Conservation (phyloP, 805 yeast species). For the Metschnikowia lochheadii region DNA sequence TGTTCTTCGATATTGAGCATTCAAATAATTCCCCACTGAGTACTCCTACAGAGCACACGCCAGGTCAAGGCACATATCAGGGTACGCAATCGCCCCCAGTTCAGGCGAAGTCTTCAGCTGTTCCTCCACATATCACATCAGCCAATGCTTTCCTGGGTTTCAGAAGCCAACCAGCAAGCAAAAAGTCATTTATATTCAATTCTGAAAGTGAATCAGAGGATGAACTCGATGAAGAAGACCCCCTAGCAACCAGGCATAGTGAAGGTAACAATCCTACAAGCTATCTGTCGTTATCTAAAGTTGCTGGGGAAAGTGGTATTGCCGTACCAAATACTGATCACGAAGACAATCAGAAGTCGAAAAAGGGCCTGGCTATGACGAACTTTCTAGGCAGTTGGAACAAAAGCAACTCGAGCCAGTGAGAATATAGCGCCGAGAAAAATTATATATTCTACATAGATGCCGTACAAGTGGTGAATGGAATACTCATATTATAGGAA, state of each 20-base stretch:
- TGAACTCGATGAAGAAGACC: conserved; percentile 24
- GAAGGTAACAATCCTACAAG: conserved; percentile 24
- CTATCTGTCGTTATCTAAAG: conserved; percentile 46
- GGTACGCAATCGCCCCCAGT: conserved; percentile 20
- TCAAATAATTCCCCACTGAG: conserved; percentile 1
- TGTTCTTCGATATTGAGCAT: conserved; percentile 14
- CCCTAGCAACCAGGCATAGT: conserved; percentile 3
- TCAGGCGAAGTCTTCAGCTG: conserved; percentile 35
- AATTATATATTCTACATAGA: conserved; percentile 1
- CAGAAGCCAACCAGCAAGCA: conserved; percentile 10
- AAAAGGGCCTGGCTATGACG: conserved; percentile 32
- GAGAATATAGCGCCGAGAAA: background rate
- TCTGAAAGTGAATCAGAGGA: conserved; percentile 35
- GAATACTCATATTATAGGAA: background rate
- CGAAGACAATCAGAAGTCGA: conserved; percentile 12
- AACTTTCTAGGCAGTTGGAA: conserved; percentile 20
- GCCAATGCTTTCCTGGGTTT: conserved; percentile 38
- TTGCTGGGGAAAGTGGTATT: conserved; percentile 45
- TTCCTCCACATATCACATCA: conserved; percentile 42
- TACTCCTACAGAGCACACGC: background rate
- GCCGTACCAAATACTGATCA: conserved; percentile 23
- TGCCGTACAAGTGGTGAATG: background rate
- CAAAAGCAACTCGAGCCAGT: conserved; percentile 9
- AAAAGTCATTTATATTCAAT: conserved; percentile 34
- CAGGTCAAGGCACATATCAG: conserved; percentile 5